Evolutionary conservation across 306 rosid species (phyloP).

Genomic region (Cicer cuneatum): DNA sequence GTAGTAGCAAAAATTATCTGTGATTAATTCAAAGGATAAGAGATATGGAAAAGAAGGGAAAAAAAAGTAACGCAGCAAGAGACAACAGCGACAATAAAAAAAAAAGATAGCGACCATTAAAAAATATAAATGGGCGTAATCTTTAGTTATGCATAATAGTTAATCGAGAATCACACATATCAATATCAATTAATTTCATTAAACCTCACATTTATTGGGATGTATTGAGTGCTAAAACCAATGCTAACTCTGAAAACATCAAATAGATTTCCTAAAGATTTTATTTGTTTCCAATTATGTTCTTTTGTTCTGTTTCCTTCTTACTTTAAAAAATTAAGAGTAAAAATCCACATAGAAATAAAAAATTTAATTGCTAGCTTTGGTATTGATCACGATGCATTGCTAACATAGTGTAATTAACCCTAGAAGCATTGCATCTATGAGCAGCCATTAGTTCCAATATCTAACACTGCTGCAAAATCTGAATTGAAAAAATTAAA

Average conservation of each 20-base stretch:
- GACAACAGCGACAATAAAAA: background rate
- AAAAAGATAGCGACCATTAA: slow-evolving; percentile 3
- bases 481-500: slow-evolving; percentile 13
- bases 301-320: background rate
- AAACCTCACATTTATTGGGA: slow-evolving; percentile 10
- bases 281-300: background rate
- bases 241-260: slow-evolving; percentile 13
- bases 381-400: slow-evolving; percentile 1
- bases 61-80: background rate
- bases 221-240: slow-evolving; percentile 16
- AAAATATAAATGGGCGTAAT: background rate
- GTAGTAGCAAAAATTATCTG: background rate
- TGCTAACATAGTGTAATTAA: slow-evolving; percentile 12
- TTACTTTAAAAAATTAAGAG: background rate
- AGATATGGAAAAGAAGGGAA: background rate
- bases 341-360: background rate
- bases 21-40: slow-evolving; percentile 1
- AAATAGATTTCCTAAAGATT: slow-evolving; percentile 9
- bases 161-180: slow-evolving; percentile 17
- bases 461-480: slow-evolving; percentile 32
- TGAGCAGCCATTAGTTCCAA: slow-evolving; percentile 17
- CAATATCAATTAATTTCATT: slow-evolving; percentile 24
- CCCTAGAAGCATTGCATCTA: slow-evolving; percentile 29
- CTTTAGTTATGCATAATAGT: slow-evolving; percentile 6
- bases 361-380: background rate